Conservation (phyloP, 176 grass and related monocot genomes). For the Thinopyrum elongatum region DNA sequence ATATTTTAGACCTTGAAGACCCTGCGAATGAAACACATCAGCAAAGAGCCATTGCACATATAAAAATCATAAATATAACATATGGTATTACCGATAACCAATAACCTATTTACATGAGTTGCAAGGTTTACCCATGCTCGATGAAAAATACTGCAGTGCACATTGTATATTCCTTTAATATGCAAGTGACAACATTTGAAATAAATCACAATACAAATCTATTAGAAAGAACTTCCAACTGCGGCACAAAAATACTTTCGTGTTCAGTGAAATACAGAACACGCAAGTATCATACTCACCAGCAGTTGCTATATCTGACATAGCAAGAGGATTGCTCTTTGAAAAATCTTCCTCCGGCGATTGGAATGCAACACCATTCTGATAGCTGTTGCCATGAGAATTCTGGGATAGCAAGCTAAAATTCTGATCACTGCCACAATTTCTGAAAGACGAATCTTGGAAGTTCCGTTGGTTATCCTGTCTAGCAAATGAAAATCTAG, state of each 20-base stretch:
- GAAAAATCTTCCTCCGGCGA: conserved; percentile 36
- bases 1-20: conserved; percentile 44
- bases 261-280: conserved; percentile 11
- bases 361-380: conserved; percentile 51
- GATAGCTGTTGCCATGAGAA: conserved; percentile 48
- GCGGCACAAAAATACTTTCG: conserved; percentile 5
- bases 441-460: conserved; percentile 52
- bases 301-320: conserved; percentile 39
- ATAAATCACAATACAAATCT: neutral
- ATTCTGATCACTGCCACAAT: conserved; percentile 44
- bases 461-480: conserved; percentile 66
- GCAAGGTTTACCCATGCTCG: conserved; percentile 3
- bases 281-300: conserved; percentile 40
- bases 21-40: conserved; percentile 43
- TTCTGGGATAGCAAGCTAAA: conserved; percentile 40
- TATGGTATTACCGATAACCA: neutral
- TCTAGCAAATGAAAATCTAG: conserved; percentile 96
- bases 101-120: neutral
- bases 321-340: conserved; percentile 25
- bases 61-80: conserved; percentile 17
- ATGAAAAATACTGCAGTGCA: conserved; percentile 6
- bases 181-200: neutral
- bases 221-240: conserved; percentile 9
- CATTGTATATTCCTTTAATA: neutral
- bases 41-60: neutral